A percentile compares a stretch with the other conserved stretches of the same genome.
phyloP scores from a whole-genome alignment of 371 early-diverging fungal species.

The Mucor racemosus region DNA sequence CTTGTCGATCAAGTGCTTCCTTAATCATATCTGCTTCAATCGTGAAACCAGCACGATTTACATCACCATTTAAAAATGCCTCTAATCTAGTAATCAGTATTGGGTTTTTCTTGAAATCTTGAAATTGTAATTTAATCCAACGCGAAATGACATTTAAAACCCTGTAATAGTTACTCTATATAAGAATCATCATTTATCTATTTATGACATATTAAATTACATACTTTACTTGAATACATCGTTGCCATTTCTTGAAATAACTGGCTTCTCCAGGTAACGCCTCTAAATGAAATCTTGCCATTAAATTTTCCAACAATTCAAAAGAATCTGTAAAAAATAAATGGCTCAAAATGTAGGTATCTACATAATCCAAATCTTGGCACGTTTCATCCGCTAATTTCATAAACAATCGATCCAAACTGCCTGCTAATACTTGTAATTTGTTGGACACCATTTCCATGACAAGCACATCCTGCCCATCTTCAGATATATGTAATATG shows the following conservation, averaged over 20 bases:
- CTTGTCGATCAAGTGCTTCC: constrained; percentile 38
- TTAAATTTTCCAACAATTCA: constrained; percentile 63
- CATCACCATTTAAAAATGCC: constrained; percentile 40
- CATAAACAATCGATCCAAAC: constrained; percentile 62
- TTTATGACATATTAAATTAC: background rate
- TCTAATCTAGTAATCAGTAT: constrained; percentile 41
- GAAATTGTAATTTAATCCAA: constrained; percentile 71
- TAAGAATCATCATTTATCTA: background rate
- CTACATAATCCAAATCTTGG: constrained; percentile 71
- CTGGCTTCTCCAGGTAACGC: constrained; percentile 54
- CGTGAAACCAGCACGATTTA: constrained; percentile 37
- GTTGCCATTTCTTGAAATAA: constrained; percentile 66
- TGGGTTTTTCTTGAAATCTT: constrained; percentile 59
- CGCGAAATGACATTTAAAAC: constrained; percentile 65
- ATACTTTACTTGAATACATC: constrained; percentile 69
- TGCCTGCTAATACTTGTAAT: constrained; percentile 67
- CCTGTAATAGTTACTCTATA: constrained; percentile 29
- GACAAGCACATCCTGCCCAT: constrained; percentile 58
- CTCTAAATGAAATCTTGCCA: constrained; percentile 62
- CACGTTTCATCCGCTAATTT: constrained; percentile 68
- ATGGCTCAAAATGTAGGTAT: constrained; percentile 62
- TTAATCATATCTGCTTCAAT: constrained; percentile 39
- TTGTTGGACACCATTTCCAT: constrained; percentile 56
- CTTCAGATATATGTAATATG: constrained; percentile 53
- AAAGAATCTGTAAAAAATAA: constrained; percentile 60